Evolutionary conservation across 345 rosid genomes (phyloP).

Genomic region (Eucalyptus dawsonii): DNA sequence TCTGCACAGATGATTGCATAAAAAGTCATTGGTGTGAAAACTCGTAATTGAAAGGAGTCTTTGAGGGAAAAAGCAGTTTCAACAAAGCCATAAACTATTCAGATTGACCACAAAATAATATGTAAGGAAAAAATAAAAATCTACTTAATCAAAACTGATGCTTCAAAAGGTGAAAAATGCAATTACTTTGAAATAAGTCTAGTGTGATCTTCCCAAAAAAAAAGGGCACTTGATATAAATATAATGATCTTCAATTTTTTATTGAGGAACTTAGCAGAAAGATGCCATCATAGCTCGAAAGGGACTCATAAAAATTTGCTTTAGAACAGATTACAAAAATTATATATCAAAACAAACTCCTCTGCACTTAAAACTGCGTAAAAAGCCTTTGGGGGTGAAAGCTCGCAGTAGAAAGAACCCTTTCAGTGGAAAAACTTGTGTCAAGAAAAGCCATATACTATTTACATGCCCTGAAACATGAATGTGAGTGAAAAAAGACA

Average conservation of each 20-base stretch:
- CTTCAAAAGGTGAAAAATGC: neutral
- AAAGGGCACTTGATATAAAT: neutral
- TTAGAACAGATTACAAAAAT: neutral
- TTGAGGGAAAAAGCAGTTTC: neutral
- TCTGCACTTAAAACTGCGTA: neutral
- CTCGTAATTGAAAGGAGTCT: neutral
- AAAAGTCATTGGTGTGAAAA: neutral
- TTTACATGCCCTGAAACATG: neutral
- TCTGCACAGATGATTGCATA: neutral
- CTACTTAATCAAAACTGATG: neutral
- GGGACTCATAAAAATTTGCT: neutral
- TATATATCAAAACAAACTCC: neutral
- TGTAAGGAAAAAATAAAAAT: neutral
- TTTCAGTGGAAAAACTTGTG: neutral
- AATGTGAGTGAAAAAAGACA: neutral
- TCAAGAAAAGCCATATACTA: neutral
- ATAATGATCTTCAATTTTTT: neutral
- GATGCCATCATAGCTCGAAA: neutral
- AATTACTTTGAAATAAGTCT: neutral
- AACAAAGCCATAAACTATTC: neutral
- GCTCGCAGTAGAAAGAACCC: neutral
- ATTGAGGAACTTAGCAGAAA: neutral
- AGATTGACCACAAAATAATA: neutral
- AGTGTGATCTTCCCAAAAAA: neutral
- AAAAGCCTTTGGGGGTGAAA: neutral